Evolutionary conservation across 805 yeast species (phyloP), one percentile per base, ranked within the genome.

Genomic region (Saturnispora silvae): DNA sequence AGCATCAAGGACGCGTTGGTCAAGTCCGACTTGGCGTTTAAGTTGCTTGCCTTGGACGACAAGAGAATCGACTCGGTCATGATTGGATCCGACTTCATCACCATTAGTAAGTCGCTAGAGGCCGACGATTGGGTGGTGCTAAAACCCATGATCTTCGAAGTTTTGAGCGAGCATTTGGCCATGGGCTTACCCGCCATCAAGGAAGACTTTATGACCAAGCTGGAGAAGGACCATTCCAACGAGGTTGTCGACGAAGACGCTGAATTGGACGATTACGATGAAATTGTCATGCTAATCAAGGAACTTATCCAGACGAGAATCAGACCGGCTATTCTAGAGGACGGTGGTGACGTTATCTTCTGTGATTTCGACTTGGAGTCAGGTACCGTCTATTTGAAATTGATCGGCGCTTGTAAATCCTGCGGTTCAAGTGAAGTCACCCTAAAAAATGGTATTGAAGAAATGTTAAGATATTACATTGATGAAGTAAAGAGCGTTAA

Each of bases 311-410:
- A 82, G 43, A 92, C 98, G 2, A 76, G 96, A 54, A 87, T 92
- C 35, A 77, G 96, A 53, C 99, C 99, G 1, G 96, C 97, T 1
- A 86, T 92, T 40, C 95, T 86, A 62, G 99, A 92, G 52, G 99
- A 92, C 52, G 99, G 99, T 44, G 99, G 99, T 24, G 97, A 92
- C 53, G 78, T 92, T 44, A 87, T 84, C 49, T 94, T 77, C 56
- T 71, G 82, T 41, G 92, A 84, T 5, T 87, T 83, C 54, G 84
- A 83, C 40, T 85, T 81, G 45, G 83, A 79, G 41, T 69, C 81
- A 1, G 98, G 98, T 2, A 76, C 81, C 11, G 97, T 94, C 5
- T 82, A 75, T 56, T 72, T 92, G 49, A 85, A 82, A 55, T 65
- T 92, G 32, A 87, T 84, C 50, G 99, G 99, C 34, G 97, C 98